Percentiles rank a stretch among this genome's conserved stretches.
Conservation (phyloP, 331 rosid genomes). For the Quercus lobata region DNA sequence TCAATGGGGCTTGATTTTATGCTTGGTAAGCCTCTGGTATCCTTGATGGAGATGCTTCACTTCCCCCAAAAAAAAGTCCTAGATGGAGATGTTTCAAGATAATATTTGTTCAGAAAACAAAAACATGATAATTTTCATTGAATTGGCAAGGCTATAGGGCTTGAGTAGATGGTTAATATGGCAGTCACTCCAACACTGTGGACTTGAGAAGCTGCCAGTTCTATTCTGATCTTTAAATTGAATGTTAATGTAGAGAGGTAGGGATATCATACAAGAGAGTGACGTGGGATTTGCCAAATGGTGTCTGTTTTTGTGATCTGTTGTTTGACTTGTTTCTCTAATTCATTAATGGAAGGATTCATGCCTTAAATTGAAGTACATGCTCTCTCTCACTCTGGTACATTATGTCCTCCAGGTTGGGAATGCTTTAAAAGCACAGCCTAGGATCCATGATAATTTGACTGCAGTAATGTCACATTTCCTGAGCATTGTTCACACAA, state of each 20-base stretch:
- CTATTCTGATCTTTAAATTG: background rate
- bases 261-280: background rate
- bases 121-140: background rate
- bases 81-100: background rate
- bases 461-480: conserved; percentile 66
- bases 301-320: background rate
- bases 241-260: background rate
- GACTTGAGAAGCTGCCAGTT: background rate
- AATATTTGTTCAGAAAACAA: background rate
- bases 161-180: background rate
- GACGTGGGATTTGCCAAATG: background rate
- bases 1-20: background rate
- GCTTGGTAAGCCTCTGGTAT: background rate
- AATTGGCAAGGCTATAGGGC: background rate
- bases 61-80: too few species aligned
- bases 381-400: conserved; percentile 4
- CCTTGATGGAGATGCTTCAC: background rate
- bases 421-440: conserved; percentile 75
- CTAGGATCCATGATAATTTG: conserved; percentile 53
- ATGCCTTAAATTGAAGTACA: background rate
- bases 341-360: background rate
- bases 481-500: conserved; percentile 70
- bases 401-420: conserved; percentile 49
- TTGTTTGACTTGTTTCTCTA: conserved; percentile 4
- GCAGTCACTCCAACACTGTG: background rate